Base-by-base conservation (phyloP, 306 rosid genomes). In the Prunus mira region DNA sequence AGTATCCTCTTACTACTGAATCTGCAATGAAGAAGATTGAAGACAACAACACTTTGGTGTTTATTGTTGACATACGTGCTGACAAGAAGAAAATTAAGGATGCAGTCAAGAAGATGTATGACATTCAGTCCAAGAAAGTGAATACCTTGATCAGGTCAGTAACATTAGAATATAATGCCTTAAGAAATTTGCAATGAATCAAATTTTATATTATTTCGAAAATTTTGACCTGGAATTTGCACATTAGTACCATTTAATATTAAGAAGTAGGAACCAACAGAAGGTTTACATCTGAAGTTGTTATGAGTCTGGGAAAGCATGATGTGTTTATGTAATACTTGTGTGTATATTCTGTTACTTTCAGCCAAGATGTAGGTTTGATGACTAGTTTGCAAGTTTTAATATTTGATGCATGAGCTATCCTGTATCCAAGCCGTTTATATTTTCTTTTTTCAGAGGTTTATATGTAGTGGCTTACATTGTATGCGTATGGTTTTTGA, bases 1-100 rank as follows among this genome's bases (percentile, higher is more conserved):
- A 90, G 56, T 93, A 52, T 78, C 97, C 97, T 63, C 94, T 93
- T 19, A 93, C 97, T 51, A 93, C 97, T 0, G 97, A 93, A 49
- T 93, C 96, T 0, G 97, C 97, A 3, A 93, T 90, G 97, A 93
- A 93, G 83, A 90, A 93, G 79, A 93, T 93, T 20, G 97, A 93
- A 54, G 97, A 93, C 58, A 93, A 90, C 82, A 90, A 93, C 79
- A 93, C 97, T 15, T 82, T 93, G 82, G 97, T 93, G 27, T 93
- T 93, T 70, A 89, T 93, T 74, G 97, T 93, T 47, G 96, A 93
- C 82, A 72, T 93, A 2, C 93, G 94, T 34, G 96, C 97, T 4
- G 91, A 93, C 86, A 93, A 93, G 86, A 93, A 93, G 85, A 93
- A 90, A 89, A 93, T 93, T 2, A 93, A 93, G 87, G 89, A 84